Evolutionary conservation across 768 basidiomycete genomes (phyloP).

Genomic region (Amanita jacksonii): DNA sequence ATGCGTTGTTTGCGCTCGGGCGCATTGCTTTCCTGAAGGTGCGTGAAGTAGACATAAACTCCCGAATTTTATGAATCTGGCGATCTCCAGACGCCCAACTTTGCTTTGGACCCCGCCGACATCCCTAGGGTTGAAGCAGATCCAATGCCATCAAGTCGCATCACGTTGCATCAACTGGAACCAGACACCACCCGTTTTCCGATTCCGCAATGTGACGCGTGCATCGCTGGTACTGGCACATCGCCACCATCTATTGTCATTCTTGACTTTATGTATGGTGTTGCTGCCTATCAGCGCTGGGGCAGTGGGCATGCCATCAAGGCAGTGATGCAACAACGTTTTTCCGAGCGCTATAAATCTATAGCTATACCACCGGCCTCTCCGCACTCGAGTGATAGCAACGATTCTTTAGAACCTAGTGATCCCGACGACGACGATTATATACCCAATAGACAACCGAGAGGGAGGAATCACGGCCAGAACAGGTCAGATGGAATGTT

Average conservation of each 20-base stretch:
- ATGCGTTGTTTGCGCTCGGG: neutral
- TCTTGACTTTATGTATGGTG: slow-evolving; percentile 12
- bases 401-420: no score
- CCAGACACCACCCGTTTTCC: neutral
- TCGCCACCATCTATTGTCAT: slow-evolving; percentile 5
- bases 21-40: neutral
- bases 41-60: neutral
- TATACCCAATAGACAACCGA: slow-evolving; percentile 6
- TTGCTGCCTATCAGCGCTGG: slow-evolving; percentile 13
- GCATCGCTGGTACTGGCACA: slow-evolving; percentile 2
- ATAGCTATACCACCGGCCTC: slow-evolving; percentile 7
- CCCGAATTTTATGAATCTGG: slow-evolving; percentile 4
- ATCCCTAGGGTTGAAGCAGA: slow-evolving; percentile 10
- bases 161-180: slow-evolving; percentile 11
- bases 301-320: slow-evolving; percentile 9
- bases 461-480: slow-evolving; percentile 6
- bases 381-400: neutral
- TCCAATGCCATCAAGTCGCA: slow-evolving; percentile 12
- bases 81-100: slow-evolving; percentile 7
- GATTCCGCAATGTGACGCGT: neutral
- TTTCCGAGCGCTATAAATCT: slow-evolving; percentile 4
- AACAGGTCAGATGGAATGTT: slow-evolving; percentile 10
- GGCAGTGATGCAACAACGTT: slow-evolving; percentile 9
- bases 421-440: slow-evolving; percentile 5
- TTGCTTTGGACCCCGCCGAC: slow-evolving; percentile 9